phyloP scores from a whole-genome alignment of 352 stramenopile species.

The Globisporangium heterothallicum region DNA sequence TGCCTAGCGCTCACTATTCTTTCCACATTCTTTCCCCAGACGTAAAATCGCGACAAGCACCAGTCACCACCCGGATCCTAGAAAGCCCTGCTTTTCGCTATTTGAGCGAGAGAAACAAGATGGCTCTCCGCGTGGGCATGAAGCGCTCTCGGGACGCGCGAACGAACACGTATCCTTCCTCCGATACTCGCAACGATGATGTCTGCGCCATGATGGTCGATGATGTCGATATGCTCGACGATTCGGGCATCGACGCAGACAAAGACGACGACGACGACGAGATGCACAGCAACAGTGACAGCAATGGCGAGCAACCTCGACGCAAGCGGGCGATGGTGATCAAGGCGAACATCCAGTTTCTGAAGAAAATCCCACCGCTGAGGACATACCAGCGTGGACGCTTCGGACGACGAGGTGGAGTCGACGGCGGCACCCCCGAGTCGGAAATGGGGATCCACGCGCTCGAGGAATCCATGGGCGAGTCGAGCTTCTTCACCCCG shows the following conservation, averaged over 20 bases:
- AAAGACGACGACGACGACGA: conserved; percentile 18
- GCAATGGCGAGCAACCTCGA: conserved; percentile 12
- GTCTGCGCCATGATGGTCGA: conserved; percentile 14
- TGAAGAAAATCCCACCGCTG: conserved; percentile 63
- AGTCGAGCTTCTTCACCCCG: conserved; percentile 58
- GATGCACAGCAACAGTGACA: conserved; percentile 12
- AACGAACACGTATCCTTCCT: no score
- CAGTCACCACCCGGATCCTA: no score
- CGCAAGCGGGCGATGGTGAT: conserved; percentile 60
- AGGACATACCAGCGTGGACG: conserved; percentile 51
- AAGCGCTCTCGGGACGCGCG: conserved; percentile 16
- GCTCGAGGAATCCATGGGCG: conserved; percentile 60
- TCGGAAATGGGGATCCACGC: conserved; percentile 44
- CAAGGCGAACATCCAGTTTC: conserved; percentile 49
- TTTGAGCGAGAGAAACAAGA: not conserved
- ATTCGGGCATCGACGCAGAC: conserved; percentile 9
- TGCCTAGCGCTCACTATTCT: no score
- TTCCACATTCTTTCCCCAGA: conserved; percentile 3
- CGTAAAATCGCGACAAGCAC: not conserved
- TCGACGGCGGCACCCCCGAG: conserved; percentile 43
- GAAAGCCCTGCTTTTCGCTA: no score
- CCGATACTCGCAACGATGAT: not conserved
- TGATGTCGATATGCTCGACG: conserved; percentile 6
- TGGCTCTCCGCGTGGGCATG: conserved; percentile 11
- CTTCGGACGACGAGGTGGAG: conserved; percentile 52